These are phyloP conservation scores for Mucor circinelloides DNA, from an alignment of 371 early-diverging fungal genomes.

Conservation along the genomic window DNA sequence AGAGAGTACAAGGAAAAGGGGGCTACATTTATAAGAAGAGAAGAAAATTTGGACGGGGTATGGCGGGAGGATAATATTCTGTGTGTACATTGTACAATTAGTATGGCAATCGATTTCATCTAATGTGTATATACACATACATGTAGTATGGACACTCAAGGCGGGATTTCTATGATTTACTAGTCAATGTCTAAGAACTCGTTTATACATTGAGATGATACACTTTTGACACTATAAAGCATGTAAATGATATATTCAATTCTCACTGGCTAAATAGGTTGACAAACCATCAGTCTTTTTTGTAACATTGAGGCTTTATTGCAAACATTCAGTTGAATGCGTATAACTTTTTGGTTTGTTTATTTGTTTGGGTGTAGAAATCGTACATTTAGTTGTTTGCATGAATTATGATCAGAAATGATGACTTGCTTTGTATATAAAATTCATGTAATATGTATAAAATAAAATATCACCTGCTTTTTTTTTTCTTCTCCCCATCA, in stretches of 20 bases:
- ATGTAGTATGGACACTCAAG: not conserved
- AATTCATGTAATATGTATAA: not conserved
- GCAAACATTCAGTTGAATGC: not conserved
- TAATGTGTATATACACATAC: not conserved
- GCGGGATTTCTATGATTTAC: not conserved
- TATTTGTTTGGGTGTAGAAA: not conserved
- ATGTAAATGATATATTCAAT: not conserved
- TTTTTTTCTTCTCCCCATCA: not conserved
- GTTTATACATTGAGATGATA: not conserved
- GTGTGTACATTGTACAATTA: not conserved
- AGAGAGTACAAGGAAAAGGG: not conserved
- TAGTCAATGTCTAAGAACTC: not conserved
- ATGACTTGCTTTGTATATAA: not conserved
- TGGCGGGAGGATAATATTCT: not conserved
- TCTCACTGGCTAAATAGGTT: not conserved
- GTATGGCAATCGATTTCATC: constrained; percentile 1
- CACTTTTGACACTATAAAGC: not conserved
- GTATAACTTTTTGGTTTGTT: not conserved
- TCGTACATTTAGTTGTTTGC: not conserved
- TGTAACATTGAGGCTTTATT: not conserved
- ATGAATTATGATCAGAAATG: constrained; percentile 1
- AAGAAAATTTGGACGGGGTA: not conserved
- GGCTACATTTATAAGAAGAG: not conserved
- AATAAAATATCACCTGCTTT: not conserved
- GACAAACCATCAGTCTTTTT: not conserved